Evolutionary conservation across 2,329 filamentous ascomycete genomes (phyloP).

Genomic region (Alternaria gaisen): DNA sequence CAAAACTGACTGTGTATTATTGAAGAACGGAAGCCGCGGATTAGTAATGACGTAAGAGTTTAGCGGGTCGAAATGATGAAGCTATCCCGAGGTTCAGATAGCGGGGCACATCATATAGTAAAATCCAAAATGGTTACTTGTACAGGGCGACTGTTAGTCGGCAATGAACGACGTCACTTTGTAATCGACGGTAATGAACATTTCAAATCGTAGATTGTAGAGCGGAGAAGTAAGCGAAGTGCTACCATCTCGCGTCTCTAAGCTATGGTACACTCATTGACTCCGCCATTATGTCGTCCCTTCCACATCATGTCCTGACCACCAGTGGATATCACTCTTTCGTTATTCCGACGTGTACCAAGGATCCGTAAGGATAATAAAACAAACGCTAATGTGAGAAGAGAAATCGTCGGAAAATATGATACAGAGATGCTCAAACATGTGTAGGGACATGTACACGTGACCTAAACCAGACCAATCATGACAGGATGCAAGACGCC

Average conservation of each 20-base stretch:
- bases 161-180: background rate
- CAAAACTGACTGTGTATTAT: background rate
- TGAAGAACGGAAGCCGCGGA: constrained; percentile 1
- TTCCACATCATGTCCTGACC: constrained; percentile 28
- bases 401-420: constrained; percentile 47
- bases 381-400: constrained; percentile 41
- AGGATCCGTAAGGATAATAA: constrained; percentile 39
- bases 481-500: constrained; percentile 51
- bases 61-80: background rate
- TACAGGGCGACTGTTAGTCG: background rate
- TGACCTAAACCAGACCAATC: constrained; percentile 37
- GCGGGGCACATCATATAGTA: background rate
- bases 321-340: constrained; percentile 32
- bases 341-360: constrained; percentile 33
- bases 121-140: background rate
- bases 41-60: constrained; percentile 20
- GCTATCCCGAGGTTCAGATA: constrained; percentile 18
- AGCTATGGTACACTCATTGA: constrained; percentile 40
- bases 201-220: constrained; percentile 33
- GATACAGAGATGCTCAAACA: constrained; percentile 43
- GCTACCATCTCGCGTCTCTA: constrained; percentile 43
- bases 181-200: constrained; percentile 7
- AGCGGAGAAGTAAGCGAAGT: constrained; percentile 43
- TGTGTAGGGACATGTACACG: constrained; percentile 40
- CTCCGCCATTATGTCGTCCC: constrained; percentile 28